phyloP scores from a whole-genome alignment of 768 basidiomycete genomes.

The Pisolithus orientalis region DNA sequence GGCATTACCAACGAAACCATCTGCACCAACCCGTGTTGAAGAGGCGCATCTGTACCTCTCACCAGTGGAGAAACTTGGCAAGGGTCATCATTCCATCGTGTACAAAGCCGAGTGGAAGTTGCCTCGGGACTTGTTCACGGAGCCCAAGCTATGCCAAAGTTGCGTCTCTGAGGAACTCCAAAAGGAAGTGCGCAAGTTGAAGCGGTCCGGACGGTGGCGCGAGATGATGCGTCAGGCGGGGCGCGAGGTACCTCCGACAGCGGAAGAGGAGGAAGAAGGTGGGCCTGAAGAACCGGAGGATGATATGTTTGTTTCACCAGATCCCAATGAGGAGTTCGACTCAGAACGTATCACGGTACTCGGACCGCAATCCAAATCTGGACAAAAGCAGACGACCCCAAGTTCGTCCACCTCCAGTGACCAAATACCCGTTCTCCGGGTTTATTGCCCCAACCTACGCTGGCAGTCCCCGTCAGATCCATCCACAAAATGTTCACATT shows the following conservation, averaged over 20 bases:
- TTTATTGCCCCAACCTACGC: slow-evolving; percentile 6
- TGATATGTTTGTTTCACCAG: neutral
- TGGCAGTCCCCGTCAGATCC: slow-evolving; percentile 8
- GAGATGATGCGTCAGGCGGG: slow-evolving; percentile 9
- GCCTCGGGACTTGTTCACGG: slow-evolving; percentile 35
- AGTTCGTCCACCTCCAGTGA: neutral
- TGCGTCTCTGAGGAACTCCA: slow-evolving; percentile 33
- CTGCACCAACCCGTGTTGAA: slow-evolving; percentile 14
- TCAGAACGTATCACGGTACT: neutral
- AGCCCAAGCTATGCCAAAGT: slow-evolving; percentile 28
- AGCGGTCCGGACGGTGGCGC: slow-evolving; percentile 17
- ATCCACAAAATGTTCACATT: slow-evolving; percentile 10
- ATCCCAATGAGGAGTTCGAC: neutral
- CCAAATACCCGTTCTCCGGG: neutral
- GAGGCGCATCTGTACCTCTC: slow-evolving; percentile 49
- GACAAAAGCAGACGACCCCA: neutral
- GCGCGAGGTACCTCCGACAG: neutral
- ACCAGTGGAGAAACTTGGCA: slow-evolving; percentile 30
- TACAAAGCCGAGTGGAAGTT: slow-evolving; percentile 48
- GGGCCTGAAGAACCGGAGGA: neutral
- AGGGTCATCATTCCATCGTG: slow-evolving; percentile 48
- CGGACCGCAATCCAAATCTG: neutral
- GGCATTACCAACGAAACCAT: slow-evolving; percentile 21
- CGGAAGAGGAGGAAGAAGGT: slow-evolving; percentile 1
- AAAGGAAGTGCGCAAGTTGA: slow-evolving; percentile 16